Percentiles rank a stretch among this genome's conserved stretches.
These are phyloP conservation scores for Cyclocybe aegerita DNA, from an alignment of 768 basidiomycete genomes.

Conservation along the genomic window DNA sequence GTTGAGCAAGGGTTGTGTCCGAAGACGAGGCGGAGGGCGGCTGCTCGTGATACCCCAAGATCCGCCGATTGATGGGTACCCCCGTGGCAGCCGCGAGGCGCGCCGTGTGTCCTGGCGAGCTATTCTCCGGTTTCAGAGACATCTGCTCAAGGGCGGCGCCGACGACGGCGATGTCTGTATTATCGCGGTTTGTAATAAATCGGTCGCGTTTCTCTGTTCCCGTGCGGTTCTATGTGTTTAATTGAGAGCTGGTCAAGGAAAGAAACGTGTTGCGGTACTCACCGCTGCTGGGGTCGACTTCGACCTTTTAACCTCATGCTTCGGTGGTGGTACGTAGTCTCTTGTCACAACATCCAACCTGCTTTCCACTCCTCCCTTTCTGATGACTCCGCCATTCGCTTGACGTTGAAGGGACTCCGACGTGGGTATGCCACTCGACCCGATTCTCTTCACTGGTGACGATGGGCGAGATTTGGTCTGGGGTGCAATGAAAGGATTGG, in stretches of 20 bases:
- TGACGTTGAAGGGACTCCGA: constrained; percentile 60
- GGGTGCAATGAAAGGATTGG: constrained; percentile 63
- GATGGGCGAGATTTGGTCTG: constrained; percentile 44
- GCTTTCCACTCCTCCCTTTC: constrained; percentile 77
- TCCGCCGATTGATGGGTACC: constrained; percentile 74
- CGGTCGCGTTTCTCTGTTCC: constrained; percentile 54
- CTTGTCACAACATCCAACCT: constrained; percentile 73
- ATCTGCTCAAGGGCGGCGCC: constrained; percentile 67
- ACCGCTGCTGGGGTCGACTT: constrained; percentile 70
- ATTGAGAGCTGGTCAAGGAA: not conserved
- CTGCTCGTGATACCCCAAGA: constrained; percentile 86
- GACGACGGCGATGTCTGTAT: constrained; percentile 38
- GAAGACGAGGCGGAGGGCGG: constrained; percentile 75
- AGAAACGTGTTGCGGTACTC: constrained; percentile 20
- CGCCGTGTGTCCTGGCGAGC: constrained; percentile 77
- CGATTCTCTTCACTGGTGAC: constrained; percentile 66
- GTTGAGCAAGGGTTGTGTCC: constrained; percentile 71
- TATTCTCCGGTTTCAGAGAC: constrained; percentile 53
- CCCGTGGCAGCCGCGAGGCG: constrained; percentile 76
- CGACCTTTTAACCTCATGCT: constrained; percentile 66
- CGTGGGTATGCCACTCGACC: constrained; percentile 43
- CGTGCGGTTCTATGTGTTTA: constrained; percentile 41
- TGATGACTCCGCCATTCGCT: constrained; percentile 65
- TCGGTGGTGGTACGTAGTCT: constrained; percentile 72
- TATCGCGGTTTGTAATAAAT: constrained; percentile 65